Percentiles rank a stretch among this genome's conserved stretches.
Conservation (phyloP, 768 basidiomycete species). For the Termitomyces sp. region DNA sequence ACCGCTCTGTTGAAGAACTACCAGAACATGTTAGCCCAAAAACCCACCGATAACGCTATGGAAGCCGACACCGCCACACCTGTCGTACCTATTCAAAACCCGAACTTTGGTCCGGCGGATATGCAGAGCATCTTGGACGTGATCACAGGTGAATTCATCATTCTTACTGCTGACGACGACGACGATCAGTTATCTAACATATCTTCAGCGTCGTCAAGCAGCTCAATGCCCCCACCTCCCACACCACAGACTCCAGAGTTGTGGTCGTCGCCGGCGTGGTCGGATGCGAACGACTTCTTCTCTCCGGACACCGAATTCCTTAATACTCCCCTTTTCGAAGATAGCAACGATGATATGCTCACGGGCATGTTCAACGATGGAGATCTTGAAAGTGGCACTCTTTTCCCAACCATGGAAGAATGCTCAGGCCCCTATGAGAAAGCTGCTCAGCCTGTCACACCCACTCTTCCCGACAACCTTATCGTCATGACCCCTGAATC, state of each 20-base stretch:
- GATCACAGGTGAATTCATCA: constrained; percentile 11
- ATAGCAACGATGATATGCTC: constrained; percentile 13
- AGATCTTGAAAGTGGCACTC: background rate
- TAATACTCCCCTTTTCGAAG: constrained; percentile 26
- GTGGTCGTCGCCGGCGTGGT: constrained; percentile 14
- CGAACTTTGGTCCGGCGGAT: constrained; percentile 18
- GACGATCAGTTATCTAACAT: background rate
- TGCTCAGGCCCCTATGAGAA: constrained; percentile 14
- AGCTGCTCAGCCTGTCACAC: background rate
- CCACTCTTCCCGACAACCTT: constrained; percentile 18
- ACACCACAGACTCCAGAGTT: constrained; percentile 16
- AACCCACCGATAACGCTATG: constrained; percentile 33
- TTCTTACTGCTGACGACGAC: constrained; percentile 10
- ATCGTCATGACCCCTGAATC: constrained; percentile 48
- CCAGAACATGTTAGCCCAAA: constrained; percentile 60
- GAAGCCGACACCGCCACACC: constrained; percentile 24
- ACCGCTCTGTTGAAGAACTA: constrained; percentile 53
- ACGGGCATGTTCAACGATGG: constrained; percentile 6
- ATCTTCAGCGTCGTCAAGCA: constrained; percentile 1
- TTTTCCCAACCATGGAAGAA: constrained; percentile 8
- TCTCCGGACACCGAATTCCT: constrained; percentile 11
- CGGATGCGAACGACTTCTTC: constrained; percentile 26
- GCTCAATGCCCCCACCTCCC: background rate
- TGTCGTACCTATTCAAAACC: constrained; percentile 18
- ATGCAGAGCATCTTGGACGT: constrained; percentile 13